Conservation (phyloP, 1,139 yeast species). For the Kodamaea alishanica region DNA sequence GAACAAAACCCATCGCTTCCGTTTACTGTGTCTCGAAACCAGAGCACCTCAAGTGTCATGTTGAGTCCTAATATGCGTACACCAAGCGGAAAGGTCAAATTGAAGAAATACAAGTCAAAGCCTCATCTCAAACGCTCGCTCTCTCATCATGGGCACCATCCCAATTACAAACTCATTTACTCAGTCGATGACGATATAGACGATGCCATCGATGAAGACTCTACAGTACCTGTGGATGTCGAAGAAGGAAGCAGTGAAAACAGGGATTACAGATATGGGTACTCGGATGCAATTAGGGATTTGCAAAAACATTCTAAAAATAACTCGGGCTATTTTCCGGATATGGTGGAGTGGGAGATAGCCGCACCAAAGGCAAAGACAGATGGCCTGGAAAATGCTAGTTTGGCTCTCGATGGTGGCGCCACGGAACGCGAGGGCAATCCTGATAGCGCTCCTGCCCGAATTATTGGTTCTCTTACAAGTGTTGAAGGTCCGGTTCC, state of each 20-base stretch:
- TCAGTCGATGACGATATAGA: slow-evolving; percentile 70
- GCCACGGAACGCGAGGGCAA: not conserved
- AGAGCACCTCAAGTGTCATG: slow-evolving; percentile 10
- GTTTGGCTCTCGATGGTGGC: not conserved
- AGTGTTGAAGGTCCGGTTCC: no score
- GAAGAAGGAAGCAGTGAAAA: slow-evolving; percentile 26
- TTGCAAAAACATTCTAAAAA: slow-evolving; percentile 23
- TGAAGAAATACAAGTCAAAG: slow-evolving; percentile 20
- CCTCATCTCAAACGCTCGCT: slow-evolving; percentile 25
- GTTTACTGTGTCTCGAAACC: slow-evolving; percentile 2
- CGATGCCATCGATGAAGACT: slow-evolving; percentile 38
- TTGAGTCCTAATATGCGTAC: slow-evolving; percentile 12
- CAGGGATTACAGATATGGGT: slow-evolving; percentile 65
- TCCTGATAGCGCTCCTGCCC: not conserved
- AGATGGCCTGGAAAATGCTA: not conserved
- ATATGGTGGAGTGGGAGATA: slow-evolving; percentile 3
- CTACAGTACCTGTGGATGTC: slow-evolving; percentile 44
- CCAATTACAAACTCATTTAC: slow-evolving; percentile 40
- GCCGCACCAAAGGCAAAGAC: not conserved
- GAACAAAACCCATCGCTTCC: not conserved
- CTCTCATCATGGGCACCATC: slow-evolving; percentile 18
- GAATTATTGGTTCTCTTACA: no score
- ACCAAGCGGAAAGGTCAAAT: slow-evolving; percentile 8
- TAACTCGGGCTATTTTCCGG: slow-evolving; percentile 11
- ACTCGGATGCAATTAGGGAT: slow-evolving; percentile 61